These are phyloP conservation scores for Neurospora tetraspora DNA, from an alignment of 495 filamentous ascomycete species.

Conservation along the genomic window DNA sequence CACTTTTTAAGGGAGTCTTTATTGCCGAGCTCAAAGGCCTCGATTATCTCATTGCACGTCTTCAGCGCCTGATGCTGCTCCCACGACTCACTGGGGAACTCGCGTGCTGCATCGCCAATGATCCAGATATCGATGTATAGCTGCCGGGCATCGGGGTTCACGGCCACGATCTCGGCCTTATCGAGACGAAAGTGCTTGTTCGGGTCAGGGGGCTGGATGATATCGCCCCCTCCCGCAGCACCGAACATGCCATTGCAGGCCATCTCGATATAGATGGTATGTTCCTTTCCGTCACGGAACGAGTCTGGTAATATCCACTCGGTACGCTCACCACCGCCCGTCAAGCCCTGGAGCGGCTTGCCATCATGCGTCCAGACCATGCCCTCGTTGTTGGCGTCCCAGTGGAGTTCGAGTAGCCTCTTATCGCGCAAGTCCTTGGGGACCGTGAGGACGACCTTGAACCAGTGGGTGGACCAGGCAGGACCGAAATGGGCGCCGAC, in stretches of 20 bases:
- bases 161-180: constrained; percentile 77
- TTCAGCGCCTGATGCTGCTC: constrained; percentile 79
- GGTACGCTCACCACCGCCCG: constrained; percentile 77
- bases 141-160: constrained; percentile 74
- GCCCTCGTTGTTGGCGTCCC: constrained; percentile 89
- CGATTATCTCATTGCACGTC: constrained; percentile 77
- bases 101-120: constrained; percentile 74
- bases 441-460: constrained; percentile 69
- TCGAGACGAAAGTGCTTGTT: constrained; percentile 67
- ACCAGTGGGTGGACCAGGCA: constrained; percentile 99
- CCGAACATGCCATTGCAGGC: constrained; percentile 99
- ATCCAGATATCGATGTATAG: constrained; percentile 93
- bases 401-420: constrained; percentile 81
- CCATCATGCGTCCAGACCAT: constrained; percentile 85
- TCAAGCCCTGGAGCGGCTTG: constrained; percentile 81
- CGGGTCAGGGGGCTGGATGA: constrained; percentile 78
- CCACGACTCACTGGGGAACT: constrained; percentile 72
- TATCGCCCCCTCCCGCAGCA: constrained; percentile 75
- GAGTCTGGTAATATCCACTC: constrained; percentile 82
- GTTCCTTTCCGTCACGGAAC: constrained; percentile 74
- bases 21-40: constrained; percentile 72
- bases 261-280: constrained; percentile 93
- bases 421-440: constrained; percentile 61
- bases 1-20: constrained; percentile 67
- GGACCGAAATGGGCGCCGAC: constrained; percentile 80